A percentile compares a stretch with the other conserved stretches of the same genome.
phyloP scores from a whole-genome alignment of 2,329 filamentous ascomycete genomes.

The Botryotinia narcissicola region DNA sequence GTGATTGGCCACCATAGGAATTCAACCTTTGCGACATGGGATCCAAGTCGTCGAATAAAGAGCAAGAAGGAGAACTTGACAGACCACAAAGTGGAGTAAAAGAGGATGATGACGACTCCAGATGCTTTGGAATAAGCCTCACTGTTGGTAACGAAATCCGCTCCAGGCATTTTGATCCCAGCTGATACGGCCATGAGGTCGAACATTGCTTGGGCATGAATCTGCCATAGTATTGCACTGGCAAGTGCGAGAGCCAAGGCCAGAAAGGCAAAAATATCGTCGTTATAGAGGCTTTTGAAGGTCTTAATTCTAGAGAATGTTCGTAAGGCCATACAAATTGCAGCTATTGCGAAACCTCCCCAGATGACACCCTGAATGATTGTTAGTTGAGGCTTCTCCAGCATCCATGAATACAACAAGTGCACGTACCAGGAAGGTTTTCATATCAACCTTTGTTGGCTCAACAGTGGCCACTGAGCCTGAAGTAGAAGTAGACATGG shows the following conservation, averaged over 20 bases:
- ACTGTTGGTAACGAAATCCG: neutral
- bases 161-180: neutral
- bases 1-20: slow-evolving; percentile 1
- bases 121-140: neutral
- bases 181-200: neutral
- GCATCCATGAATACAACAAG: neutral
- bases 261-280: neutral
- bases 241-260: neutral
- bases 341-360: neutral
- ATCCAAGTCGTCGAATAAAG: slow-evolving; percentile 1
- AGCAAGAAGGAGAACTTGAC: slow-evolving; percentile 5
- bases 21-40: neutral
- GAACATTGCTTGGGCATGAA: neutral
- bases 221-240: slow-evolving; percentile 1
- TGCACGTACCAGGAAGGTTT: slow-evolving; percentile 3
- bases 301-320: slow-evolving; percentile 8
- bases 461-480: neutral
- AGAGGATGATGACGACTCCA: neutral
- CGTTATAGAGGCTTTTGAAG: neutral
- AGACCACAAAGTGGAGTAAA: neutral
- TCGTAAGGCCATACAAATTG: neutral
- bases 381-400: neutral
- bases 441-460: slow-evolving; percentile 8
- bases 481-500: neutral
- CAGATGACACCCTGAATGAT: neutral